Percentiles rank a stretch among this genome's conserved stretches.
phyloP scores from a whole-genome alignment of 2,329 filamentous ascomycete genomes.

The Ilyonectria mors-panacis region DNA sequence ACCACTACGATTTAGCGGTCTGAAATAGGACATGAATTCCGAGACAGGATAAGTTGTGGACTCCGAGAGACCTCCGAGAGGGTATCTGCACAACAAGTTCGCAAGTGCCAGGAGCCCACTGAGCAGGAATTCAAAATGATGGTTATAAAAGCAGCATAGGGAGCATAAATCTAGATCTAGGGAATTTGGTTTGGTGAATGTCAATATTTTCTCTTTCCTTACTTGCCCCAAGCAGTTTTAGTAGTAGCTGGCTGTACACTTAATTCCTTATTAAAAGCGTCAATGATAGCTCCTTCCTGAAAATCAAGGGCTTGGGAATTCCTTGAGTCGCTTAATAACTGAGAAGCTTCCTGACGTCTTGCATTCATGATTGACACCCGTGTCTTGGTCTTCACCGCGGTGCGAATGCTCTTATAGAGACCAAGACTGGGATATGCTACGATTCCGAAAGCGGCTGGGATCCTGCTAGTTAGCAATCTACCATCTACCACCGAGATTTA shows the following conservation, averaged over 20 bases:
- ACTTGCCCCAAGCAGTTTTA: no score
- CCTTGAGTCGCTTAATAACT: neutral
- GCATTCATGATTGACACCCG: slow-evolving; percentile 4
- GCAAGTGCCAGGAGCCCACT: no score
- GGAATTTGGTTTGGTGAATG: no score
- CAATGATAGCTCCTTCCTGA: neutral
- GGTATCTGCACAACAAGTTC: no score
- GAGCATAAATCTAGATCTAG: no score
- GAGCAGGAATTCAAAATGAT: no score
- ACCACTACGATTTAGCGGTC: no score
- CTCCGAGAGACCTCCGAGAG: no score
- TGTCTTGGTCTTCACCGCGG: slow-evolving; percentile 5
- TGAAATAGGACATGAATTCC: no score
- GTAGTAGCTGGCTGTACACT: neutral
- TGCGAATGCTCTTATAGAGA: slow-evolving; percentile 9
- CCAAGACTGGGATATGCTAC: slow-evolving; percentile 9
- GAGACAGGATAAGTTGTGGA: no score
- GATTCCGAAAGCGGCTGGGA: slow-evolving; percentile 8
- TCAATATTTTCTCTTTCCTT: no score
- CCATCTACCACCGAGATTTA: neutral
- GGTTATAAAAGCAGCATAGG: no score
- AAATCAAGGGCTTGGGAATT: neutral
- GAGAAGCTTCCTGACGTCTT: neutral
- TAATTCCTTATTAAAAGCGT: neutral
- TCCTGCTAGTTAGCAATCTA: neutral